phyloP scores from a whole-genome alignment of 106 monocot genomes.

The Alisma plantagoaquatica region DNA sequence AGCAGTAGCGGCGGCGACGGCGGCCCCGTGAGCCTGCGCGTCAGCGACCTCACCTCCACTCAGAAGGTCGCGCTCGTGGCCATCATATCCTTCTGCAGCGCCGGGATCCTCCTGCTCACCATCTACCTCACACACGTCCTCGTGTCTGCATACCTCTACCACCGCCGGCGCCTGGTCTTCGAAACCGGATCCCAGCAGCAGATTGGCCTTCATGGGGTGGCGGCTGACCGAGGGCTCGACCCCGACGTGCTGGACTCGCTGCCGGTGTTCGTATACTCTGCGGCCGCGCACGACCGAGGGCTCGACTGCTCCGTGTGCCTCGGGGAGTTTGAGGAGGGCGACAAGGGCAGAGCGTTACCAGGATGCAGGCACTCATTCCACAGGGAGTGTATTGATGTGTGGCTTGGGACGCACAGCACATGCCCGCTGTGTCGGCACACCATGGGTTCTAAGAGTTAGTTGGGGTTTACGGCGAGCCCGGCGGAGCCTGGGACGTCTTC shows the following conservation, averaged over 20 bases:
- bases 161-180: neutral
- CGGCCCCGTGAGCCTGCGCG: neutral
- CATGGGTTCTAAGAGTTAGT: neutral
- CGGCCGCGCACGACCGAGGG: neutral
- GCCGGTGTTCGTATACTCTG: neutral
- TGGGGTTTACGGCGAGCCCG: neutral
- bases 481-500: neutral
- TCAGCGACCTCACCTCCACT: neutral
- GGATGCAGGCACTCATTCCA: neutral
- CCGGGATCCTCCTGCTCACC: neutral
- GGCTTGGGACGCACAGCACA: neutral
- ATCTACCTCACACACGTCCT: neutral
- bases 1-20: too few species aligned
- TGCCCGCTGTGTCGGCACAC: neutral
- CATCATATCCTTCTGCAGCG: neutral
- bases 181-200: neutral
- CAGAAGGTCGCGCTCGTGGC: neutral
- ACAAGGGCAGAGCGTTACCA: neutral
- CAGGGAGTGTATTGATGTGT: neutral
- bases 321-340: slow-evolving; percentile 5
- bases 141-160: neutral
- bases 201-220: neutral
- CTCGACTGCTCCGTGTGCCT: slow-evolving; percentile 6
- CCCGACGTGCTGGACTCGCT: neutral
- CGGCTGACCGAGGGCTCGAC: neutral